Percentiles rank a stretch among this genome's conserved stretches.
phyloP scores from a whole-genome alignment of 2,329 filamentous ascomycete species.

The Mollisia scopiformis region DNA sequence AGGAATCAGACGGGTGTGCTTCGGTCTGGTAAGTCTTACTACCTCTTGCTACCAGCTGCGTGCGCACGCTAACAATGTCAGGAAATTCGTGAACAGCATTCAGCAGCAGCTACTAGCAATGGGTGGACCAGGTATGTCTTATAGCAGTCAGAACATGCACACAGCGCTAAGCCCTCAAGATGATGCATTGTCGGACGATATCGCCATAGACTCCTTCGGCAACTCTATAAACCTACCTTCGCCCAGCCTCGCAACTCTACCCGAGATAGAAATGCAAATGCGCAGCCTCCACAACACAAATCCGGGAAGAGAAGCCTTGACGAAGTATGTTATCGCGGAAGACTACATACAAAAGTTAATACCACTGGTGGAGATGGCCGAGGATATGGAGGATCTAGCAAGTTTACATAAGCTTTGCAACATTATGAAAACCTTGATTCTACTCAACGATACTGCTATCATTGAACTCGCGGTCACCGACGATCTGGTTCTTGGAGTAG shows the following conservation, averaged over 20 bases:
- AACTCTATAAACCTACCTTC: conserved; percentile 74
- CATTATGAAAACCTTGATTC: conserved; percentile 95
- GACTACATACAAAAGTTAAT: conserved; percentile 88
- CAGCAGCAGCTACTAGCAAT: conserved; percentile 75
- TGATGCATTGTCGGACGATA: conserved; percentile 86
- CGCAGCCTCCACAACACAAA: conserved; percentile 75
- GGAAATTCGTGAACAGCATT: conserved; percentile 88
- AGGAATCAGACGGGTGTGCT: conserved; percentile 92
- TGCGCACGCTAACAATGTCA: conserved; percentile 41
- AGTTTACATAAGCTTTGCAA: conserved; percentile 93
- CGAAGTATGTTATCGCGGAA: conserved; percentile 83
- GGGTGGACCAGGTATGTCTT: conserved; percentile 60
- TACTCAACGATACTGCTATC: conserved; percentile 92
- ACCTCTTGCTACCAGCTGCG: neutral
- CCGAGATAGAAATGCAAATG: conserved; percentile 84
- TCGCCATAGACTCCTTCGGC: conserved; percentile 70
- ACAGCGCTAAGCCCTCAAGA: too few species aligned
- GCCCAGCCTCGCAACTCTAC: conserved; percentile 80
- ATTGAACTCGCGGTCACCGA: conserved; percentile 94
- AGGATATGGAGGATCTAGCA: conserved; percentile 83
- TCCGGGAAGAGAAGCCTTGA: conserved; percentile 80
- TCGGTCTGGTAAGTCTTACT: conserved; percentile 75
- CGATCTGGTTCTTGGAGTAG: conserved; percentile 85
- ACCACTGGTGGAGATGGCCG: conserved; percentile 83
- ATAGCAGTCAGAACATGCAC: too few species aligned